phyloP scores from a whole-genome alignment of 352 stramenopile genomes.

The Phytophthora sansomeana region DNA sequence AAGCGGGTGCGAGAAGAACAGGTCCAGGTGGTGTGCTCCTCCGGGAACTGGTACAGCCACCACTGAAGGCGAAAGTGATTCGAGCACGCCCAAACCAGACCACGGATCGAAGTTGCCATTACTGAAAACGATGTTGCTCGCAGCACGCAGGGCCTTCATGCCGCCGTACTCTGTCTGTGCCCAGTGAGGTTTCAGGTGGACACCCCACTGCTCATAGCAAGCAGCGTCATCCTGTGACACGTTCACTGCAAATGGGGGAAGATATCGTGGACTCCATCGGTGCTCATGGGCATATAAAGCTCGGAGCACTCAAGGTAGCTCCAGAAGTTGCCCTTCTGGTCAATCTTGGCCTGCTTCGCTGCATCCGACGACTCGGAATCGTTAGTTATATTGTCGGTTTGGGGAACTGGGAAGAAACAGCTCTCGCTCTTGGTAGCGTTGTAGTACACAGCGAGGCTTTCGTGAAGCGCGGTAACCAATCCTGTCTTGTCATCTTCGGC shows the following conservation, averaged over 20 bases:
- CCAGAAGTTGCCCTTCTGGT: conserved; percentile 51
- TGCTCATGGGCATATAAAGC: conserved; percentile 57
- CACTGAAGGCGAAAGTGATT: conserved; percentile 49
- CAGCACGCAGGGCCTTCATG: conserved; percentile 47
- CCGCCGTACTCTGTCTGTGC: conserved; percentile 59
- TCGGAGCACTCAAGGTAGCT: conserved; percentile 61
- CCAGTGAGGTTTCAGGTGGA: conserved; percentile 54
- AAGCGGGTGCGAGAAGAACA: conserved; percentile 65
- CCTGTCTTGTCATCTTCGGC: conserved; percentile 14
- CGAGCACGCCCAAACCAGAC: conserved; percentile 55
- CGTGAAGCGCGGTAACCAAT: conserved; percentile 42
- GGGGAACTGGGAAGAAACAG: conserved; percentile 41
- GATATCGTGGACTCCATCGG: conserved; percentile 49
- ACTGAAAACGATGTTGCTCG: conserved; percentile 78
- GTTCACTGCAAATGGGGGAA: conserved; percentile 38
- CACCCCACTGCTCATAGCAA: conserved; percentile 52
- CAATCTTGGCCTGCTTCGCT: conserved; percentile 45
- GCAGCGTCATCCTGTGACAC: conserved; percentile 36
- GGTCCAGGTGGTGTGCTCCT: conserved; percentile 62
- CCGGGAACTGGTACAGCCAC: conserved; percentile 46
- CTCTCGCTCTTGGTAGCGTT: conserved; percentile 45
- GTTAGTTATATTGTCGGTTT: neutral
- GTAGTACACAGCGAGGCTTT: conserved; percentile 58
- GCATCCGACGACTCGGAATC: conserved; percentile 16
- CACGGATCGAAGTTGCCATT: conserved; percentile 75